A percentile compares a stretch with the other conserved stretches of the same genome.
Evolutionary conservation across 2,329 filamentous ascomycete species (phyloP).

Genomic region (Aspergillus brasiliensis): DNA sequence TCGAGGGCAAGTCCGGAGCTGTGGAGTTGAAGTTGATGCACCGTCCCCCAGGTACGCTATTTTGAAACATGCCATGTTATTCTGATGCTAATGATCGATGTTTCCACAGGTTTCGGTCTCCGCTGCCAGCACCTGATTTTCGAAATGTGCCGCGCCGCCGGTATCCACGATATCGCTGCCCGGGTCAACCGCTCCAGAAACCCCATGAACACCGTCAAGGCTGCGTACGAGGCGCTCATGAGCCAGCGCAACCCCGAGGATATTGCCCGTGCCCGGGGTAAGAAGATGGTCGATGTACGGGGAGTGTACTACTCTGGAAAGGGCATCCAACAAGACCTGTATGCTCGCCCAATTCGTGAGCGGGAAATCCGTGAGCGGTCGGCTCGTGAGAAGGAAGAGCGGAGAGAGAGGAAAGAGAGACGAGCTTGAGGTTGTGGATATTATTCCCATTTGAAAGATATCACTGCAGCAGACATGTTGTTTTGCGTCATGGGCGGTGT

Average conservation of each 20-base stretch:
- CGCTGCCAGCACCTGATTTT: constrained; percentile 90
- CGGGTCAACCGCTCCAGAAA: constrained; percentile 83
- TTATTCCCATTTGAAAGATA: neutral
- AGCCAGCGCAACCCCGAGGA: constrained; percentile 86
- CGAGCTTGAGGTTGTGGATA: too few species aligned
- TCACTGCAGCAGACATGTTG: constrained; percentile 6
- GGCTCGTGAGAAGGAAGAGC: too few species aligned
- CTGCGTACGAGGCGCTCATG: constrained; percentile 77
- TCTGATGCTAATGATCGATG: neutral
- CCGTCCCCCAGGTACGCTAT: constrained; percentile 77
- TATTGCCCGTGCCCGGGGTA: constrained; percentile 83
- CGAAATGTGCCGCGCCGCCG: constrained; percentile 85
- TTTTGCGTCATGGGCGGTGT: constrained; percentile 23
- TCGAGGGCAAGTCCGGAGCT: constrained; percentile 83
- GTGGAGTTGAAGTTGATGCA: constrained; percentile 79
- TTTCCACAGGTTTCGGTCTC: constrained; percentile 77
- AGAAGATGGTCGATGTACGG: constrained; percentile 92
- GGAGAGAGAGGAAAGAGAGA: too few species aligned
- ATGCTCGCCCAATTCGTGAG: too few species aligned
- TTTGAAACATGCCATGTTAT: neutral
- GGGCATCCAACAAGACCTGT: neutral
- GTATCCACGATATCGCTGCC: constrained; percentile 84
- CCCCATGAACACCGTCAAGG: constrained; percentile 98
- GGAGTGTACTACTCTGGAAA: constrained; percentile 92
- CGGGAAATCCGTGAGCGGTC: too few species aligned